Evolutionary conservation across 2,329 filamentous ascomycete species (phyloP).

Genomic region (Ophiostoma perfectum): DNA sequence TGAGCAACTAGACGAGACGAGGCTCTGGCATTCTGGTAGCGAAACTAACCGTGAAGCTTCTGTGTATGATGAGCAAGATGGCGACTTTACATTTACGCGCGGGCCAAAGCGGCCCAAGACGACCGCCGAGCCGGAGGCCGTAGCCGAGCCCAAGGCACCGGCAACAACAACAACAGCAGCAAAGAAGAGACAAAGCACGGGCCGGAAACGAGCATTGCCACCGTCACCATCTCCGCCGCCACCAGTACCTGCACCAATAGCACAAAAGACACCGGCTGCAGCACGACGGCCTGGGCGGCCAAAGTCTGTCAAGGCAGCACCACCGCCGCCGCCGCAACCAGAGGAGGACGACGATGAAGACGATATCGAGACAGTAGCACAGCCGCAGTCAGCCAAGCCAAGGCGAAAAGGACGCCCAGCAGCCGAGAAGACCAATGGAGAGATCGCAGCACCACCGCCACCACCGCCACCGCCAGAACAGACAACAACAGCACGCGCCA

Average conservation of each 20-base stretch:
- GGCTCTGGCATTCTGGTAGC: background rate
- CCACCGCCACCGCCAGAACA: conserved; percentile 14
- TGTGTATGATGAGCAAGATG: conserved; percentile 67
- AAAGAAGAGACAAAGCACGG: conserved; percentile 40
- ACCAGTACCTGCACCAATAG: conserved; percentile 11
- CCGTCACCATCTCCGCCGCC: conserved; percentile 23
- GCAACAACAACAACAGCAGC: conserved; percentile 29
- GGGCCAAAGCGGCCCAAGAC: conserved; percentile 61
- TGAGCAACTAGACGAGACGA: conserved; percentile 35
- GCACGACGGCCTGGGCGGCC: conserved; percentile 20
- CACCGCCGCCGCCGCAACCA: conserved; percentile 30
- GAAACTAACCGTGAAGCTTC: conserved; percentile 22
- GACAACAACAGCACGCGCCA: conserved; percentile 10
- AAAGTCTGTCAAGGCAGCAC: conserved; percentile 18
- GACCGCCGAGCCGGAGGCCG: conserved; percentile 35
- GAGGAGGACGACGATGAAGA: conserved; percentile 13
- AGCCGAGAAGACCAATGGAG: conserved; percentile 31
- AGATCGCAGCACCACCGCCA: conserved; percentile 8
- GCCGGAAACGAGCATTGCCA: conserved; percentile 31
- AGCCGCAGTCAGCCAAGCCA: conserved; percentile 11
- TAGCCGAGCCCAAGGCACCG: conserved; percentile 29
- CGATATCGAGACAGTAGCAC: conserved; percentile 9
- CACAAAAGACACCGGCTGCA: background rate
- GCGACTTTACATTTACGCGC: conserved; percentile 70
- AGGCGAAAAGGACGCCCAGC: conserved; percentile 24